Evolutionary conservation across 2,329 filamentous ascomycete genomes (phyloP).

Genomic region (Fusarium nelsonii): DNA sequence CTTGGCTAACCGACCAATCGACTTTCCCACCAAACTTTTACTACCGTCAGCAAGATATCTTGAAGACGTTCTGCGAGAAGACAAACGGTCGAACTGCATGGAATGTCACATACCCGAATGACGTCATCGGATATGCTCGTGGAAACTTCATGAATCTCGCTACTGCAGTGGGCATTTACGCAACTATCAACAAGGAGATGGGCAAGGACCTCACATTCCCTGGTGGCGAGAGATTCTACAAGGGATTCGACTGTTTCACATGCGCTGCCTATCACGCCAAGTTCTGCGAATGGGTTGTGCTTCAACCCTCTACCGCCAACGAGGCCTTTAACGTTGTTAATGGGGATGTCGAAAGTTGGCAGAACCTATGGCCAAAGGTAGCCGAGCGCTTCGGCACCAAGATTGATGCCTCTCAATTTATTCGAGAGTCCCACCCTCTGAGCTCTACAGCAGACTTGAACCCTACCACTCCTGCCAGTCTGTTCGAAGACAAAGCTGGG

Average conservation of each 20-base stretch:
- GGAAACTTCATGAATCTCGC: conserved; percentile 30
- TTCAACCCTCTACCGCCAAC: neutral
- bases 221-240: neutral
- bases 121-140: conserved; percentile 23
- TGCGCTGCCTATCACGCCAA: neutral
- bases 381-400: neutral
- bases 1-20: conserved; percentile 6
- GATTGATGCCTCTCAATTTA: neutral
- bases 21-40: conserved; percentile 27
- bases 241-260: conserved; percentile 6
- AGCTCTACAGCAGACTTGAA: neutral
- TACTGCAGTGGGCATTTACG: conserved; percentile 14
- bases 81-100: neutral
- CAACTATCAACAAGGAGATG: conserved; percentile 5
- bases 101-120: conserved; percentile 25
- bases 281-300: conserved; percentile 16
- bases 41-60: conserved; percentile 17
- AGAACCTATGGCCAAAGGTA: conserved; percentile 10
- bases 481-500: neutral
- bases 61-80: neutral
- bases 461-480: neutral
- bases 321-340: conserved; percentile 16
- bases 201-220: conserved; percentile 5
- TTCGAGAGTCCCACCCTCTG: neutral
- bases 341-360: conserved; percentile 17